Conservation (phyloP, 108 stramenopile species). For the Seminavis robusta region DNA sequence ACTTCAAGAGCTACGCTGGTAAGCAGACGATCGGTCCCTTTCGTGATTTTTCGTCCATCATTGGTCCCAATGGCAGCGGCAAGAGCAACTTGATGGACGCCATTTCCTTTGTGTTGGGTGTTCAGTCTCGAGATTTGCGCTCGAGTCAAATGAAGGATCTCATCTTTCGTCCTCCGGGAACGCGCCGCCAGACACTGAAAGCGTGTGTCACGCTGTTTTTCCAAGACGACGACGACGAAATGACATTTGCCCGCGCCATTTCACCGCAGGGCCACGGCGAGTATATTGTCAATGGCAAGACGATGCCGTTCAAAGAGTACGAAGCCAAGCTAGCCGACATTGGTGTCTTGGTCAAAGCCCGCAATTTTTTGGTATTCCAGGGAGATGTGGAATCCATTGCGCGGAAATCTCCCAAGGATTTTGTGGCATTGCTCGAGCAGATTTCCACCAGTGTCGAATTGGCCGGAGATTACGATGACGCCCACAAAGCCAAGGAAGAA, state of each 20-base stretch:
- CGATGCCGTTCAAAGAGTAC: conserved; percentile 82
- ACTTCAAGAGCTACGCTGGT: conserved; percentile 99
- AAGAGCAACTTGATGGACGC: conserved; percentile 93
- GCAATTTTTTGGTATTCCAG: conserved; percentile 99
- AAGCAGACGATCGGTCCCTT: conserved; percentile 93
- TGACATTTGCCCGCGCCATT: conserved; percentile 85
- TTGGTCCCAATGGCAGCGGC: conserved; percentile 94
- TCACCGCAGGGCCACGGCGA: conserved; percentile 74
- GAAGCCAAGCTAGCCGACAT: conserved; percentile 80
- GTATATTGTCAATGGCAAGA: conserved; percentile 81
- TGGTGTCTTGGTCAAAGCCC: conserved; percentile 95
- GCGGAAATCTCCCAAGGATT: conserved; percentile 86
- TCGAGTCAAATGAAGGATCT: conserved; percentile 91
- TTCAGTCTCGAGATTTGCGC: conserved; percentile 92
- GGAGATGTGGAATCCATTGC: conserved; percentile 98
- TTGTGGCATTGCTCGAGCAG: conserved; percentile 94
- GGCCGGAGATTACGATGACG: conserved; percentile 78
- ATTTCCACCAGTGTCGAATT: conserved; percentile 82
- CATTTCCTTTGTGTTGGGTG: conserved; percentile 95
- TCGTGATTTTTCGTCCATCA: conserved; percentile 92
- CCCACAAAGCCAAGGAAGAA: conserved; percentile 77
- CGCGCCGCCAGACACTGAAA: conserved; percentile 17
- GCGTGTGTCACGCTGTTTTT: conserved; percentile 82
- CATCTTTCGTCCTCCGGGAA: conserved; percentile 82
- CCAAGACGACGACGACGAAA: conserved; percentile 22